These are phyloP conservation scores for Elsinoe australis DNA, from an alignment of 2,329 filamentous ascomycete genomes.

Conservation along the genomic window DNA sequence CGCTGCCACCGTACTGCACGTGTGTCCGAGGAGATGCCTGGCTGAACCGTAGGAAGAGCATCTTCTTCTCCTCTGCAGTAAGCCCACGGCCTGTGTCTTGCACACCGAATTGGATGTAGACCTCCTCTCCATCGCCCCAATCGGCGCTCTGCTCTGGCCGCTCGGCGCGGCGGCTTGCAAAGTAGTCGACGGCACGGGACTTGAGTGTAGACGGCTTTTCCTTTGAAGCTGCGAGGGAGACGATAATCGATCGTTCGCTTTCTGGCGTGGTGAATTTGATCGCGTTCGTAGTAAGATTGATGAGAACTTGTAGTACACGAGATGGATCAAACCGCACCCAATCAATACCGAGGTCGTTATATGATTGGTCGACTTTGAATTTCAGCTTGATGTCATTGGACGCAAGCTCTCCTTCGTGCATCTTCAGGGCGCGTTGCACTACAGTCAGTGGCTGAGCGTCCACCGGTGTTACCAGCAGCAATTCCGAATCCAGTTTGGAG, in stretches of 20 bases:
- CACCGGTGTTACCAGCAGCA: constrained; percentile 64
- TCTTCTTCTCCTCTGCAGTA: constrained; percentile 61
- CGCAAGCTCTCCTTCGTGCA: constrained; percentile 69
- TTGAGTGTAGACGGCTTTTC: constrained; percentile 42
- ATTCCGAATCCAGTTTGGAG: constrained; percentile 67
- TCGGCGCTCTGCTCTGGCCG: constrained; percentile 47
- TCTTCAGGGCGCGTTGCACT: constrained; percentile 61
- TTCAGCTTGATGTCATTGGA: constrained; percentile 60
- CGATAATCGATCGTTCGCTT: constrained; percentile 54
- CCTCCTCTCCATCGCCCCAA: constrained; percentile 61
- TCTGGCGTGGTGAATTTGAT: constrained; percentile 71
- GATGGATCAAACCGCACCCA: constrained; percentile 69
- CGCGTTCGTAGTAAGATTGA: constrained; percentile 73
- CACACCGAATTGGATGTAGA: constrained; percentile 65
- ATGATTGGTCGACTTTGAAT: constrained; percentile 57
- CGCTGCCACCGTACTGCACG: constrained; percentile 70
- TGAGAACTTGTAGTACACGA: constrained; percentile 67
- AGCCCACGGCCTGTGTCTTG: constrained; percentile 70
- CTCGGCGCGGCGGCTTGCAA: constrained; percentile 49
- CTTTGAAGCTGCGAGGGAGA: constrained; percentile 57
- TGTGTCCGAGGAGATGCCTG: constrained; percentile 70
- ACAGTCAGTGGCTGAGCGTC: constrained; percentile 60
- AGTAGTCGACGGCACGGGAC: constrained; percentile 50
- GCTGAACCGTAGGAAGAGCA: constrained; percentile 70
- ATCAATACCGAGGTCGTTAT: constrained; percentile 49